phyloP scores from a whole-genome alignment of 306 rosid genomes.

The Calophaca sinica region DNA sequence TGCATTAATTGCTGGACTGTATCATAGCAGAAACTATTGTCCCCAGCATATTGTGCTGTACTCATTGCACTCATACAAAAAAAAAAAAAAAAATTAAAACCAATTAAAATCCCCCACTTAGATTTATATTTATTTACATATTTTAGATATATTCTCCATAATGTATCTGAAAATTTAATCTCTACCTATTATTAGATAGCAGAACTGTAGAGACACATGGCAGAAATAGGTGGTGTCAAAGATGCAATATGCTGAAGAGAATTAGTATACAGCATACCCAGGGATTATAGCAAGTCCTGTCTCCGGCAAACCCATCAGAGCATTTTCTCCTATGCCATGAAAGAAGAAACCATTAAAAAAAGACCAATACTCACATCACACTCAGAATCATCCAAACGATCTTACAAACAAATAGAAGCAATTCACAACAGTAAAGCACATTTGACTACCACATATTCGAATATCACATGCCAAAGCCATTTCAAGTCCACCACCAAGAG shows the following conservation, averaged over 20 bases:
- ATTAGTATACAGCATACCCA: slow-evolving; percentile 64
- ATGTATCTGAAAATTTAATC: slow-evolving; percentile 21
- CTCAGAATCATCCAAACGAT: slow-evolving; percentile 30
- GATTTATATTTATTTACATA: slow-evolving; percentile 12
- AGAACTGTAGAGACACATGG: slow-evolving; percentile 7
- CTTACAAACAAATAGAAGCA: slow-evolving; percentile 30
- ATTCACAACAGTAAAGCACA: slow-evolving; percentile 8
- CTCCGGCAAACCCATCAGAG: slow-evolving; percentile 88
- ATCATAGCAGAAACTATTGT: neutral
- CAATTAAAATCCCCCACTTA: neutral
- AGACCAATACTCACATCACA: slow-evolving; percentile 26
- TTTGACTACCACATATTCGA: slow-evolving; percentile 85
- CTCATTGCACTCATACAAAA: neutral
- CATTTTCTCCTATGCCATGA: slow-evolving; percentile 72
- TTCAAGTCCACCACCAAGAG: slow-evolving; percentile 98
- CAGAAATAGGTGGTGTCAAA: slow-evolving; percentile 15
- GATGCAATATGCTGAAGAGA: slow-evolving; percentile 22
- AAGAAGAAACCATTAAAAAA: slow-evolving; percentile 40
- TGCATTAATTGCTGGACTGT: neutral
- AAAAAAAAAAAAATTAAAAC: neutral
- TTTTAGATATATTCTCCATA: slow-evolving; percentile 10
- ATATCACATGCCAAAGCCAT: slow-evolving; percentile 95
- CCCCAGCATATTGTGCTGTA: slow-evolving; percentile 2
- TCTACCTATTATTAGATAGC: slow-evolving; percentile 22
- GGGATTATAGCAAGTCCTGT: slow-evolving; percentile 98